Conservation (phyloP, 2,329 filamentous ascomycete species). For the Stachybotrys chartarum region DNA sequence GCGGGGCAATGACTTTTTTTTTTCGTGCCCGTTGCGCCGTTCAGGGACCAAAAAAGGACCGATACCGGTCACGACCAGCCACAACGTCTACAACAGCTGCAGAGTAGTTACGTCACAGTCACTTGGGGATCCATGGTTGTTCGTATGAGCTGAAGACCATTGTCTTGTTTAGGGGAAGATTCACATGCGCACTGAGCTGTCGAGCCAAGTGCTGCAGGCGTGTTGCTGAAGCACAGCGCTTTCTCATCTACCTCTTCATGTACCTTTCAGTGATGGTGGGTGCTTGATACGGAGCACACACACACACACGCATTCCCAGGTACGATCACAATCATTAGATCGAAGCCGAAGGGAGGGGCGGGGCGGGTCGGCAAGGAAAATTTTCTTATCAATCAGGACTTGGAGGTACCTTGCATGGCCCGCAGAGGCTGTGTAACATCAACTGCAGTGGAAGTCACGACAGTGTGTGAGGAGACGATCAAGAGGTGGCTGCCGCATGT, state of each 20-base stretch:
- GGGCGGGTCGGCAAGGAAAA: not conserved
- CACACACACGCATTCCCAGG: too few relatives aligned
- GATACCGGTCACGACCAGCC: not conserved
- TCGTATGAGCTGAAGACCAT: too few relatives aligned
- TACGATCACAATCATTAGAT: not conserved
- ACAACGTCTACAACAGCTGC: not conserved
- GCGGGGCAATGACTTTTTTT: not conserved
- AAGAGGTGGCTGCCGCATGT: too few relatives aligned
- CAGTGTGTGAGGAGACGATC: too few relatives aligned
- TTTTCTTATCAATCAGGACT: not conserved
- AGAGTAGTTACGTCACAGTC: not conserved
- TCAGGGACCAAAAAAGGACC: not conserved
- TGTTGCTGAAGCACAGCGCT: too few relatives aligned
- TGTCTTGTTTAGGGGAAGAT: too few relatives aligned
- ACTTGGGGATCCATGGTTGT: too few relatives aligned
- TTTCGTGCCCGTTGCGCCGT: not conserved
- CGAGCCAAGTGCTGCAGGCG: too few relatives aligned
- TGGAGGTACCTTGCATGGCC: not conserved
- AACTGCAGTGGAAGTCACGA: not conserved
- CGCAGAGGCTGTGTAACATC: not conserved
- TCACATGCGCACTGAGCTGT: too few relatives aligned
- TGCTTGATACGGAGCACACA: too few relatives aligned
- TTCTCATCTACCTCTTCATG: too few relatives aligned
- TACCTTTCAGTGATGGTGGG: too few relatives aligned
- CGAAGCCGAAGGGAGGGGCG: not conserved